phyloP scores from a whole-genome alignment of 129 eudicot species.

The Flaveria brownii region DNA sequence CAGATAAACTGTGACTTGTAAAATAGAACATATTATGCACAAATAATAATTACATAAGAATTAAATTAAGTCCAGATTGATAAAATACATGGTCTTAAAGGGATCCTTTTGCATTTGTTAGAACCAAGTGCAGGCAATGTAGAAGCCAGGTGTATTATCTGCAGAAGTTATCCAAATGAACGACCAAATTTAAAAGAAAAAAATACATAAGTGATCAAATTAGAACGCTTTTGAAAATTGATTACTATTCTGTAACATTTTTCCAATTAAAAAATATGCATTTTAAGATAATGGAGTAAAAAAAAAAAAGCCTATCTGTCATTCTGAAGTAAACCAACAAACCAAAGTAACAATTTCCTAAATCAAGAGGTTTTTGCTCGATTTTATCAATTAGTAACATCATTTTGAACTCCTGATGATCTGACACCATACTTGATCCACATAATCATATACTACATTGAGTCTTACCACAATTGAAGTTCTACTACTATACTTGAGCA shows the following conservation, averaged over 20 bases:
- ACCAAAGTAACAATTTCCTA: no score
- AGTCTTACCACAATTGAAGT: background rate
- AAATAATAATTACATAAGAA: no score
- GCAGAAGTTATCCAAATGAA: slow-evolving; percentile 49
- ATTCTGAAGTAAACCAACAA: background rate
- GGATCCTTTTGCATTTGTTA: slow-evolving; percentile 62
- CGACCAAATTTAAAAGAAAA: background rate
- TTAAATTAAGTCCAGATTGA: slow-evolving; percentile 10
- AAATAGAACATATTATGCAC: background rate
- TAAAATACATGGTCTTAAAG: slow-evolving; percentile 16
- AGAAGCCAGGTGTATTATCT: slow-evolving; percentile 34
- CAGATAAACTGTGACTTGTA: slow-evolving; percentile 33
- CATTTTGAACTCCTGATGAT: no score
- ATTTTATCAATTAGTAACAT: no score
- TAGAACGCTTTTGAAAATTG: background rate
- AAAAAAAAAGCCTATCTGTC: slow-evolving; percentile 45
- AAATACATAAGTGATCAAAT: background rate
- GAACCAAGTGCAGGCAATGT: slow-evolving; percentile 52
- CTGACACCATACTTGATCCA: no score
- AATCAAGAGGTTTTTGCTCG: no score
- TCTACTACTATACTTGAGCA: background rate
- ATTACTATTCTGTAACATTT: no score
- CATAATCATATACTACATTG: no score
- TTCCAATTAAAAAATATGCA: background rate
- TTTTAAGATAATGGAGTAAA: background rate